Evolutionary conservation across 2,329 filamentous ascomycete genomes (phyloP).

Genomic region (Stachybotrys chlorohalonatus): DNA sequence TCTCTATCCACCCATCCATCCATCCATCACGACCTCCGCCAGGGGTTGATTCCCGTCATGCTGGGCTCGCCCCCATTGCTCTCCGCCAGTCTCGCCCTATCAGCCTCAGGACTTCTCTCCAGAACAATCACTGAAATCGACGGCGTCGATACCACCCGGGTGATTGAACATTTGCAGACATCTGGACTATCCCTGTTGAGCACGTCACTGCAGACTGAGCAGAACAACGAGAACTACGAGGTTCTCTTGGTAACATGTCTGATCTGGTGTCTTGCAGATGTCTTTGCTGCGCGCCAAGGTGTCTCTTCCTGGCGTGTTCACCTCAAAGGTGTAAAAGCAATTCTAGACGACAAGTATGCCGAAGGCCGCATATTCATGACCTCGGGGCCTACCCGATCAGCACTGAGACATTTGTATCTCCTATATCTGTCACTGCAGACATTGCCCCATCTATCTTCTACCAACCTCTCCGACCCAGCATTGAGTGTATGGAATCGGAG

Average conservation of each 20-base stretch:
- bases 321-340: constrained; percentile 14
- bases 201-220: constrained; percentile 8
- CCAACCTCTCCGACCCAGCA: background rate
- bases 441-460: constrained; percentile 11
- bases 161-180: constrained; percentile 14
- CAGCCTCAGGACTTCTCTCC: constrained; percentile 15
- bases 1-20: constrained; percentile 16
- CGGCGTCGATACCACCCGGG: constrained; percentile 7
- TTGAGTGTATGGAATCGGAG: background rate
- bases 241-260: constrained; percentile 15
- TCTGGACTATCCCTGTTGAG: constrained; percentile 14
- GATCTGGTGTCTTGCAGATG: constrained; percentile 18
- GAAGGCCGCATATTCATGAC: background rate
- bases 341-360: constrained; percentile 5
- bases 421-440: constrained; percentile 17
- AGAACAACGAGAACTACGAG: constrained; percentile 14
- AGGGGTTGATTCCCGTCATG: constrained; percentile 13
- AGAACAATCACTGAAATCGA: constrained; percentile 12
- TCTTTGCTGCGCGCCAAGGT: constrained; percentile 12
- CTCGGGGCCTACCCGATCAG: constrained; percentile 4
- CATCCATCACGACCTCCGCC: constrained; percentile 15
- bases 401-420: constrained; percentile 16
- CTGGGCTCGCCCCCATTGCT: constrained; percentile 16
- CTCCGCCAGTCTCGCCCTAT: constrained; percentile 15
- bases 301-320: constrained; percentile 14